Evolutionary conservation across 257 asterid genomes (phyloP), one percentile per base, ranked within the genome.

Genomic region (Nicotiana benthamiana): DNA sequence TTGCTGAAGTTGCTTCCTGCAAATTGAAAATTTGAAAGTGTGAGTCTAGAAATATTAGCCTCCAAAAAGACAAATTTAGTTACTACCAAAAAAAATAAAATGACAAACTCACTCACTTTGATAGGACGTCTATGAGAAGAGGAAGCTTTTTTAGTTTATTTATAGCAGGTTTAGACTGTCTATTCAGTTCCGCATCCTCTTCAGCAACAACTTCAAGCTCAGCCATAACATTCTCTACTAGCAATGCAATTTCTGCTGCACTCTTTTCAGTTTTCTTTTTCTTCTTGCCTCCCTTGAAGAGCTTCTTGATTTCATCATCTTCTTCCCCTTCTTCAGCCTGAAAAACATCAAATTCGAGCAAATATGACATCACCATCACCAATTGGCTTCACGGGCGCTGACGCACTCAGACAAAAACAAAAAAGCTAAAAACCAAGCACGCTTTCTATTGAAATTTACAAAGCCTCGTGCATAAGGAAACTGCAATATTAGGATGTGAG

Each of bases 241-340:
- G 87, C 79, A 92, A 32, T 17, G 97, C 93, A 84, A 94, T 92
- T 88, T 95, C 99, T 16, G 94, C 93, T 74, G 98, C 95, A 86
- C 94, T 93, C 84, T 93, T 95, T 84, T 93, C 98, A 77, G 32
- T 87, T 79, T 92, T 93, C 93, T 93, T 93, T 90, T 91, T 95
- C 85, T 90, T 93, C 93, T 88, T 95, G 63, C 96, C 98, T 53
- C 63, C 48, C 86, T 91, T 93, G 86, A 95, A 95, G 61, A 95
- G 92, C 26, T 87, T 81, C 64, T 93, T 86, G 56, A 94, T 91
- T 89, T 93, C 98, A 2, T 92, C 98, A 79, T 95, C 97, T 78
- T 94, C 98, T 83, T 91, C 97, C 34, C 95, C 97, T 86, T 93
- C 98, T 83, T 92, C 97, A 1, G 99, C 98, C 99, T 95, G 79